A percentile compares a stretch with the other conserved stretches of the same genome.
Conservation (phyloP, 495 filamentous ascomycete genomes). For the Aspergillus panamensis region DNA sequence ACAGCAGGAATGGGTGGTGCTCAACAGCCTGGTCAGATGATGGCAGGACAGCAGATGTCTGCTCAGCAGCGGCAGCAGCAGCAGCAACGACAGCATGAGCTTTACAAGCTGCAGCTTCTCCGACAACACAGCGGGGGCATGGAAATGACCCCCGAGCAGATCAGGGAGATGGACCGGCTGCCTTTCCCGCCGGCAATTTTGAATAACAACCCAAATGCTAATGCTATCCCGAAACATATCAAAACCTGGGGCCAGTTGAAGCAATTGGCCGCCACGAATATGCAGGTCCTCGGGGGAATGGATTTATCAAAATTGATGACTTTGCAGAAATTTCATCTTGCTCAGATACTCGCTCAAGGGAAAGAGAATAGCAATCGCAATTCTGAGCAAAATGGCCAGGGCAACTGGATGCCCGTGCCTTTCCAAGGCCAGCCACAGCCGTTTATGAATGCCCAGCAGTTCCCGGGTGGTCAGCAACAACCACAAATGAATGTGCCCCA, state of each 20-base stretch:
- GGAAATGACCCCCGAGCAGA: slow-evolving; percentile 44
- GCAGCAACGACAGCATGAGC: slow-evolving; percentile 37
- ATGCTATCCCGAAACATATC: slow-evolving; percentile 53
- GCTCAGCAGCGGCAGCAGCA: slow-evolving; percentile 34
- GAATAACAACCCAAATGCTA: slow-evolving; percentile 30
- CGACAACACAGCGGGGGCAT: slow-evolving; percentile 40
- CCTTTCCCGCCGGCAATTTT: slow-evolving; percentile 41
- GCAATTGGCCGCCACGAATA: slow-evolving; percentile 52
- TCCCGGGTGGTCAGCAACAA: slow-evolving; percentile 30
- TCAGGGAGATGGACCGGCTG: slow-evolving; percentile 46
- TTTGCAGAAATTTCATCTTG: slow-evolving; percentile 54
- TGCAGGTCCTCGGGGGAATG: slow-evolving; percentile 37
- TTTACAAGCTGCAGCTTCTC: slow-evolving; percentile 35
- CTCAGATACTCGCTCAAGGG: slow-evolving; percentile 34
- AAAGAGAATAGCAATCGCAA: slow-evolving; percentile 24
- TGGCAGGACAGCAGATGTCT: slow-evolving; percentile 37
- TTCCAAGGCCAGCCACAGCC: slow-evolving; percentile 30
- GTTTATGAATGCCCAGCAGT: slow-evolving; percentile 38
- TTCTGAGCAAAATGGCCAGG: slow-evolving; percentile 26
- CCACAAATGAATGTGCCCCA: slow-evolving; percentile 26
- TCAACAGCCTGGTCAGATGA: slow-evolving; percentile 31
- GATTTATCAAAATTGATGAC: slow-evolving; percentile 45
- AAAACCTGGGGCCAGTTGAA: slow-evolving; percentile 75
- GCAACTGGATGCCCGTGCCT: slow-evolving; percentile 24
- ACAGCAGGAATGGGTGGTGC: slow-evolving; percentile 32